Evolutionary conservation across 2,329 filamentous ascomycete species (phyloP).

Genomic region (Neonectria sp.): DNA sequence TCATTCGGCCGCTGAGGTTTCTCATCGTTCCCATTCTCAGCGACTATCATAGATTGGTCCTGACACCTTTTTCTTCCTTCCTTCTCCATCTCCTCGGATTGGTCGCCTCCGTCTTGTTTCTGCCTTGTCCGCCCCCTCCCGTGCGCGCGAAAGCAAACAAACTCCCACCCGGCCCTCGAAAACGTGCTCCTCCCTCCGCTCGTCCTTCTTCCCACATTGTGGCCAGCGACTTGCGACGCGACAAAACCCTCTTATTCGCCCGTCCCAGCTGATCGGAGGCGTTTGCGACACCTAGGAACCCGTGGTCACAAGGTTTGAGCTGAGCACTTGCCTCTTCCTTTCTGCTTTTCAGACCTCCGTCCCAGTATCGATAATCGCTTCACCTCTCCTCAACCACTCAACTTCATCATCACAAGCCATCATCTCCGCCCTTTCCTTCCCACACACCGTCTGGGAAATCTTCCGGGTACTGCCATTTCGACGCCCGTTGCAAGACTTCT

Average conservation of each 20-base stretch:
- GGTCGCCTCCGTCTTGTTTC: constrained; percentile 29
- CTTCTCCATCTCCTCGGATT: constrained; percentile 35
- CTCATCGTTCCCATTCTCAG: constrained; percentile 40
- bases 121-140: constrained; percentile 31
- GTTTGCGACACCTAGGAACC: constrained; percentile 43
- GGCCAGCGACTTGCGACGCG: constrained; percentile 39
- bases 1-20: constrained; percentile 39
- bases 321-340: constrained; percentile 57
- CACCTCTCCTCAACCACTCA: constrained; percentile 53
- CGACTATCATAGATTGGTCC: constrained; percentile 36
- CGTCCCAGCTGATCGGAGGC: constrained; percentile 35
- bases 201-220: constrained; percentile 28
- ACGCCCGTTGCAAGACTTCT: constrained; percentile 51
- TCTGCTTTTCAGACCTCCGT: constrained; percentile 55
- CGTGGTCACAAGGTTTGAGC: constrained; percentile 55
- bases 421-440: constrained; percentile 53
- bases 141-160: constrained; percentile 38
- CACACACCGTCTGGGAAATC: constrained; percentile 49
- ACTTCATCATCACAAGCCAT: constrained; percentile 49
- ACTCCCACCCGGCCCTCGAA: constrained; percentile 24
- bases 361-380: constrained; percentile 55
- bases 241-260: constrained; percentile 25
- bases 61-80: constrained; percentile 33
- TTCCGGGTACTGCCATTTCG: constrained; percentile 43
- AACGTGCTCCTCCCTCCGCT: constrained; percentile 29